Conservation (phyloP, 1,284 basidiomycete species). For the Cutaneotrichosporon daszewskae region DNA sequence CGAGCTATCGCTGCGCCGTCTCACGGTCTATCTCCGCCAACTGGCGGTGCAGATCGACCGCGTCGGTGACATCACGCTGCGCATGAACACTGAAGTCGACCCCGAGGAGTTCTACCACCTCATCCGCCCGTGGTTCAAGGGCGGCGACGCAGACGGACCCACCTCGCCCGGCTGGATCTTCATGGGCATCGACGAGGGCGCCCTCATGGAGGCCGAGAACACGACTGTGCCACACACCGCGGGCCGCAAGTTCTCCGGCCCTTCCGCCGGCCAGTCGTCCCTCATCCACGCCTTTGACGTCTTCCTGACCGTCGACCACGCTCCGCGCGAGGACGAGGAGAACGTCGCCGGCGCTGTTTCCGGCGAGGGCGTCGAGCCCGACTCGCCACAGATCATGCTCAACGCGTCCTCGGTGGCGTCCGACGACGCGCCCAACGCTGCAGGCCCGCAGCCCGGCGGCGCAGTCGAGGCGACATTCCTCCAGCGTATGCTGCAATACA, state of each 20-base stretch:
- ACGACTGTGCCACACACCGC: slow-evolving; percentile 16
- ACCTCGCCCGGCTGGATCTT: slow-evolving; percentile 69
- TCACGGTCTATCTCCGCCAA: slow-evolving; percentile 64
- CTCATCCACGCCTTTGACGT: slow-evolving; percentile 83
- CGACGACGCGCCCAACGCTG: not conserved
- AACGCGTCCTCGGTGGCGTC: slow-evolving; percentile 1
- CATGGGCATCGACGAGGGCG: slow-evolving; percentile 61
- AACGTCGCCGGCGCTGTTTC: slow-evolving; percentile 1
- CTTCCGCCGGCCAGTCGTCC: slow-evolving; percentile 84
- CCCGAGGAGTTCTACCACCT: slow-evolving; percentile 76
- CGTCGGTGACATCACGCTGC: slow-evolving; percentile 59
- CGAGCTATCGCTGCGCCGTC: slow-evolving; percentile 63
- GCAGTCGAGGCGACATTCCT: slow-evolving; percentile 58
- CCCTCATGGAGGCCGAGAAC: slow-evolving; percentile 51
- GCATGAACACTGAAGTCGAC: slow-evolving; percentile 66
- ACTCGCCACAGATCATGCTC: slow-evolving; percentile 6
- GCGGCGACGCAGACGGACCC: slow-evolving; percentile 63
- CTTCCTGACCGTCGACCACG: slow-evolving; percentile 64
- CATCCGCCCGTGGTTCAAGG: slow-evolving; percentile 89
- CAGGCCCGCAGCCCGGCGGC: slow-evolving; percentile 6
- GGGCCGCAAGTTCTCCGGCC: slow-evolving; percentile 64
- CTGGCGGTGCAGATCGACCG: slow-evolving; percentile 65
- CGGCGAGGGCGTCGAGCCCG: slow-evolving; percentile 6
- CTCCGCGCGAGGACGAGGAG: slow-evolving; percentile 34
- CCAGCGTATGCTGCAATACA: slow-evolving; percentile 76